These are phyloP conservation scores for Leccinum subgranulosum DNA, from an alignment of 768 basidiomycete genomes.

Conservation along the genomic window DNA sequence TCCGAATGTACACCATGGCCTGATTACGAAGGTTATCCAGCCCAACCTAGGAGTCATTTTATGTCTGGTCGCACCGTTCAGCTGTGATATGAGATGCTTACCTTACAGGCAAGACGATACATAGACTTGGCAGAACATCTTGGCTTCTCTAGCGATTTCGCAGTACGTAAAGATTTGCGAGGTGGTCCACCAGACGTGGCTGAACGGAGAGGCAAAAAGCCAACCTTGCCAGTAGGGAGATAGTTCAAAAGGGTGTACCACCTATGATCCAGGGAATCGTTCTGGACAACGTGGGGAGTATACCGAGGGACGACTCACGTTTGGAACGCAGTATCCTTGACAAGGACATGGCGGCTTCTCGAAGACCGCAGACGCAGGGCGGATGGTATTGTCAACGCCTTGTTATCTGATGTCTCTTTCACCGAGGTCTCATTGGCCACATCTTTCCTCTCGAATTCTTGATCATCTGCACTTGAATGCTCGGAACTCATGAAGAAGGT, in stretches of 20 bases:
- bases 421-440: neutral
- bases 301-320: neutral
- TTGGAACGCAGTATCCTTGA: neutral
- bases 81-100: neutral
- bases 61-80: neutral
- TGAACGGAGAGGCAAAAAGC: neutral
- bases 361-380: neutral
- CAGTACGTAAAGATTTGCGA: neutral
- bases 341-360: neutral
- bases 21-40: neutral
- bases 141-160: neutral
- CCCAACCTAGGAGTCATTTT: neutral
- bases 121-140: neutral
- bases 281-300: neutral
- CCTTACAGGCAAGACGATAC: neutral
- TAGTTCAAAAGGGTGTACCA: neutral
- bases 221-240: neutral
- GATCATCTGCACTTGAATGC: neutral
- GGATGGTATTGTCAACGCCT: neutral
- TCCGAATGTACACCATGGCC: neutral
- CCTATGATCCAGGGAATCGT: neutral
- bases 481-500: neutral
- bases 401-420: neutral
- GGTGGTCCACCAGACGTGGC: neutral
- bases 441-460: neutral